Evolutionary conservation across 2,329 filamentous ascomycete genomes (phyloP).

Genomic region (Venturiaceae sp.): DNA sequence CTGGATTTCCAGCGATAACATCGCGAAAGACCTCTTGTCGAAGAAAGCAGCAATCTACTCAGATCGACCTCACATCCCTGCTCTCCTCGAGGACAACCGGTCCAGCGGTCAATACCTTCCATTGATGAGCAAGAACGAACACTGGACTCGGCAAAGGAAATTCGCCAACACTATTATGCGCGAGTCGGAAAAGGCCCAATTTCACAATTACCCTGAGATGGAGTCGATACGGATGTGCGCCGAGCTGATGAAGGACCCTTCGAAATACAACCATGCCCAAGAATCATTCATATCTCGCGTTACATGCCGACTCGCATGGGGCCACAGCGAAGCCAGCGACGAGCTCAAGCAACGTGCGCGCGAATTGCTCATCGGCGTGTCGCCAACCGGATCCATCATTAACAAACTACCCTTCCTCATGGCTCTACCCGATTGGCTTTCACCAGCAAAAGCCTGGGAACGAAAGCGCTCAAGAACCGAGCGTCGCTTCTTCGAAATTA

Average conservation of each 20-base stretch:
- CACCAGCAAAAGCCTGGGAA: constrained; percentile 35
- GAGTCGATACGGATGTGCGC: constrained; percentile 35
- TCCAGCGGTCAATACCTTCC: constrained; percentile 35
- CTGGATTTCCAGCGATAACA: constrained; percentile 33
- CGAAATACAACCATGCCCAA: constrained; percentile 31
- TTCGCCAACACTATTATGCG: constrained; percentile 37
- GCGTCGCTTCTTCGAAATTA: constrained; percentile 31
- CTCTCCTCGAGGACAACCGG: constrained; percentile 32
- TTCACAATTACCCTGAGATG: constrained; percentile 34
- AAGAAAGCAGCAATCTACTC: constrained; percentile 37
- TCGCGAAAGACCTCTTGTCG: constrained; percentile 31
- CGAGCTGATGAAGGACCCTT: constrained; percentile 32
- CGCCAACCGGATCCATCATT: constrained; percentile 32
- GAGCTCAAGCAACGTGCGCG: constrained; percentile 37
- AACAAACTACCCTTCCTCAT: constrained; percentile 38
- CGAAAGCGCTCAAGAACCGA: constrained; percentile 31
- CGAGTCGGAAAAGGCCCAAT: constrained; percentile 28
- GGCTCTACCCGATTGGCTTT: constrained; percentile 32
- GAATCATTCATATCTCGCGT: constrained; percentile 36
- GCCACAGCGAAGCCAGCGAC: constrained; percentile 31
- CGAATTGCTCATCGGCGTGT: constrained; percentile 35
- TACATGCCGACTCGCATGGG: constrained; percentile 38
- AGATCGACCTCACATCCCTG: constrained; percentile 34
- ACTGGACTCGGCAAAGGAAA: constrained; percentile 32
- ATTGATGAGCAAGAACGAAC: constrained; percentile 31